Evolutionary conservation across 78 protist species (phyloP), one percentile per base, ranked within the genome.

Genomic region (Tieghemostelium lacteum): DNA sequence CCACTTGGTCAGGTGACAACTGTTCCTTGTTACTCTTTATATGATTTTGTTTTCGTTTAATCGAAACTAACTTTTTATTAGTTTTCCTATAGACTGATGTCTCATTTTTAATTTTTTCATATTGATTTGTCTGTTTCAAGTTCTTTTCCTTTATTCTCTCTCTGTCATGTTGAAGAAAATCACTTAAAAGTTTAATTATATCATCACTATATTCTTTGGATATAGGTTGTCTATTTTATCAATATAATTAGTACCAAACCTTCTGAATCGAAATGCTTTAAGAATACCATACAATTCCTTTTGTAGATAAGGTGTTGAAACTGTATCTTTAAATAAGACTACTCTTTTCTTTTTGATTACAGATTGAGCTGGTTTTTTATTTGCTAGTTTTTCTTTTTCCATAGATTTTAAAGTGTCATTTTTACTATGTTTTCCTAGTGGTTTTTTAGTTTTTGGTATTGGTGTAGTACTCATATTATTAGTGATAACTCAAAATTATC

Each of bases 241-340:
- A 42, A 31, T 22, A 26, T 0, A 20, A 29, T 31, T 24, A 39
- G 37, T 40, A 65, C 0, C 3, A n/a, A 39, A 12, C 19, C 24
- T 26, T 17, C 12, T 26, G 6, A 8, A 39, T 40, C 19, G 3
- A 5, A 24, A 57, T 57, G 26, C 4, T 22, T 4, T 57, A 19
- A 57, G 6, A 16, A 20, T 26, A 34, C 2, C 62, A 42, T 70
- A 70, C 76, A 50, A 10, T 50, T 40, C 6, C 29, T 70, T 42
- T 29, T 31, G 40, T 50, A 29, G 8, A 31, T 49, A 70, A 29
- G 76, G 76, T 50, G 76, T 49, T 28, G 63, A 16, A 31, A 70
- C 42, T 0, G 76, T 70, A 50, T 70, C 76, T 70, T 70, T 70
- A 70, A 70, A 70, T 17, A 67, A 52, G 4, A 67, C 26, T 14